phyloP scores from a whole-genome alignment of 169 alveolate species.

The Babesia bovis region DNA sequence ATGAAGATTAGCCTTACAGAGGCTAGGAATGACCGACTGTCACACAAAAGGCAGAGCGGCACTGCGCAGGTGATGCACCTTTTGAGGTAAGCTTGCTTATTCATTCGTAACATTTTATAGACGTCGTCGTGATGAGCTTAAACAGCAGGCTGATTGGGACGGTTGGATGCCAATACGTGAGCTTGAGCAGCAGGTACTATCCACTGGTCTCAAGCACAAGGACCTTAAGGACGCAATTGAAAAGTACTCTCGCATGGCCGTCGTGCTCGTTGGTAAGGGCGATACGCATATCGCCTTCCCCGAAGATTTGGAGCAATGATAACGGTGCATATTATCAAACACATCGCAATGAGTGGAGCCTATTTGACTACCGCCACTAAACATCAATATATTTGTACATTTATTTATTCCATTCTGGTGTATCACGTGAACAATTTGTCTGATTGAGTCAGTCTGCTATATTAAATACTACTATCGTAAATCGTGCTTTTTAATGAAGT shows the following conservation, averaged over 20 bases:
- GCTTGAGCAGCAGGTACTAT: slow-evolving; percentile 69
- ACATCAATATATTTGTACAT: too few relatives aligned
- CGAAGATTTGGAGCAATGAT: slow-evolving; percentile 47
- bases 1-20: slow-evolving; percentile 84
- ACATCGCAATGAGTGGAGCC: too few relatives aligned
- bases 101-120: not conserved
- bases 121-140: slow-evolving; percentile 66
- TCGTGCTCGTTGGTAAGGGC: slow-evolving; percentile 62
- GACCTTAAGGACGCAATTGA: slow-evolving; percentile 72
- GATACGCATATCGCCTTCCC: slow-evolving; percentile 66
- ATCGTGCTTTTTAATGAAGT: too few relatives aligned
- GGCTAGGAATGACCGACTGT: slow-evolving; percentile 70
- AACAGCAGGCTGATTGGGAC: slow-evolving; percentile 73
- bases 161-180: slow-evolving; percentile 76
- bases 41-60: slow-evolving; percentile 60
- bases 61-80: slow-evolving; percentile 81
- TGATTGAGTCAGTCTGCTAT: too few relatives aligned
- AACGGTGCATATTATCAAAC: not conserved
- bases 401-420: too few relatives aligned
- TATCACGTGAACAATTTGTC: too few relatives aligned
- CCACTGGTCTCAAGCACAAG: slow-evolving; percentile 71
- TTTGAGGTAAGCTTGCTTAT: slow-evolving; percentile 41
- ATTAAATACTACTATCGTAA: too few relatives aligned
- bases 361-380: too few relatives aligned
- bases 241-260: slow-evolving; percentile 78